These are phyloP conservation scores for Trichosporon faecale DNA, from an alignment of 1,284 basidiomycete genomes.

Conservation along the genomic window DNA sequence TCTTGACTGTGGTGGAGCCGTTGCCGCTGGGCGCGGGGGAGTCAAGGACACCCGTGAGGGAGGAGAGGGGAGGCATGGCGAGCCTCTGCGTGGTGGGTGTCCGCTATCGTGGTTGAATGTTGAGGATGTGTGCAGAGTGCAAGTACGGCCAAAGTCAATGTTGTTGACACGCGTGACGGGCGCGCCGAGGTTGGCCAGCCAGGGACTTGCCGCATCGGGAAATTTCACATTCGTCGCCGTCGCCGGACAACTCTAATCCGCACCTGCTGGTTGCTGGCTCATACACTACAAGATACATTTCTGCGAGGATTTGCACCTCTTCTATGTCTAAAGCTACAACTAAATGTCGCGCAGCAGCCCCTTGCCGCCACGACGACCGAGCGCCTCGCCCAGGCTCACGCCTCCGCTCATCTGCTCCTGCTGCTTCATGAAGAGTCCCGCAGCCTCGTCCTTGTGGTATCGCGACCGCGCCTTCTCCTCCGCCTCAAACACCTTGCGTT, in stretches of 20 bases:
- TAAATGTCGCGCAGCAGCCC: conserved; percentile 46
- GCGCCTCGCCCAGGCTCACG: conserved; percentile 44
- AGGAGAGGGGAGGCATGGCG: conserved; percentile 38
- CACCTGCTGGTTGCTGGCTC: background rate
- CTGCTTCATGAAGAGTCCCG: conserved; percentile 46
- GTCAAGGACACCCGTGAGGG: conserved; percentile 41
- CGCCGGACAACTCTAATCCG: conserved; percentile 4
- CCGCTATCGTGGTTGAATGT: background rate
- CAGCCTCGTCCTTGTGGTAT: conserved; percentile 46
- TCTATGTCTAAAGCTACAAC: conserved; percentile 3
- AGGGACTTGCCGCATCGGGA: conserved; percentile 6
- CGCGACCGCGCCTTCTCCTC: conserved; percentile 40
- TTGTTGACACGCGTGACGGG: conserved; percentile 16
- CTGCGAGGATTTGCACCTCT: background rate
- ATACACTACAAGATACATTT: background rate
- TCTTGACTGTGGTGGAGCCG: conserved; percentile 35
- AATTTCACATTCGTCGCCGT: conserved; percentile 1
- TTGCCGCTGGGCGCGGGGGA: conserved; percentile 36
- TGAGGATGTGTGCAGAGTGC: background rate
- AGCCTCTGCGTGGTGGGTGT: background rate
- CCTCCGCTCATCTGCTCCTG: conserved; percentile 39
- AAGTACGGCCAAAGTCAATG: background rate
- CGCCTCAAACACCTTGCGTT: conserved; percentile 32
- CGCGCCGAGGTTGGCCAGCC: background rate
- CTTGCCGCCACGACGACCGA: conserved; percentile 47